These are phyloP conservation scores for Glaciozyma antarctica DNA, from an alignment of 768 basidiomycete genomes.

Conservation along the genomic window DNA sequence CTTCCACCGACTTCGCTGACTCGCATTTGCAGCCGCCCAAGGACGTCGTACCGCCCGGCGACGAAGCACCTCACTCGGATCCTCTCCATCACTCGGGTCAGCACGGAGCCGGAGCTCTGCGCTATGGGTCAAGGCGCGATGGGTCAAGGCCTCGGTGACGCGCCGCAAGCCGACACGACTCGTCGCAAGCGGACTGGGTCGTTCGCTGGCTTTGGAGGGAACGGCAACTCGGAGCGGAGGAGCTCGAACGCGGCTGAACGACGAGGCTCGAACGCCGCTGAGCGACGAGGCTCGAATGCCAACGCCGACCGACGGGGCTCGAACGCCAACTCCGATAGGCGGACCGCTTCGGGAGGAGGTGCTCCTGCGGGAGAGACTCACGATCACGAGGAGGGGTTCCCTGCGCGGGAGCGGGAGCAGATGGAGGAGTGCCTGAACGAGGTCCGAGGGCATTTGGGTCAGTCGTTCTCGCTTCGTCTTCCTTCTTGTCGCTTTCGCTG, in stretches of 20 bases:
- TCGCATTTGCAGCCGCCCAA: constrained; percentile 26
- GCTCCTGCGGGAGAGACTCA: not conserved
- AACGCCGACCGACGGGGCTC: constrained; percentile 1
- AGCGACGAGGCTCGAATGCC: not conserved
- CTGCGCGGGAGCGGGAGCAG: constrained; percentile 71
- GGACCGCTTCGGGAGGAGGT: constrained; percentile 33
- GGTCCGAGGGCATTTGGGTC: constrained; percentile 77
- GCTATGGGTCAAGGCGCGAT: constrained; percentile 40
- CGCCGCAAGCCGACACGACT: constrained; percentile 14
- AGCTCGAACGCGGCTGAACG: not conserved
- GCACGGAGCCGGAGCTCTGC: constrained; percentile 41
- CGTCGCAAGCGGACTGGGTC: constrained; percentile 23
- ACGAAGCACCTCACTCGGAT: constrained; percentile 37
- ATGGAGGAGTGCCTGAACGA: constrained; percentile 76
- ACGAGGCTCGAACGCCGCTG: not conserved
- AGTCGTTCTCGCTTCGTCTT: not conserved
- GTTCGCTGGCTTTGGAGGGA: not conserved
- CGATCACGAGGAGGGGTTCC: constrained; percentile 54
- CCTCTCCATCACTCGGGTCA: constrained; percentile 38
- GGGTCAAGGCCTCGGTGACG: constrained; percentile 35
- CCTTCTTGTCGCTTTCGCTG: not conserved
- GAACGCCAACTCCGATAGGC: constrained; percentile 31
- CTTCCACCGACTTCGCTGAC: not conserved
- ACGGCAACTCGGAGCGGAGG: not conserved
- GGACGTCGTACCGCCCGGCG: constrained; percentile 36